Conservation (phyloP, 2,329 filamentous ascomycete genomes). For the Achaetomium macrosporum region DNA sequence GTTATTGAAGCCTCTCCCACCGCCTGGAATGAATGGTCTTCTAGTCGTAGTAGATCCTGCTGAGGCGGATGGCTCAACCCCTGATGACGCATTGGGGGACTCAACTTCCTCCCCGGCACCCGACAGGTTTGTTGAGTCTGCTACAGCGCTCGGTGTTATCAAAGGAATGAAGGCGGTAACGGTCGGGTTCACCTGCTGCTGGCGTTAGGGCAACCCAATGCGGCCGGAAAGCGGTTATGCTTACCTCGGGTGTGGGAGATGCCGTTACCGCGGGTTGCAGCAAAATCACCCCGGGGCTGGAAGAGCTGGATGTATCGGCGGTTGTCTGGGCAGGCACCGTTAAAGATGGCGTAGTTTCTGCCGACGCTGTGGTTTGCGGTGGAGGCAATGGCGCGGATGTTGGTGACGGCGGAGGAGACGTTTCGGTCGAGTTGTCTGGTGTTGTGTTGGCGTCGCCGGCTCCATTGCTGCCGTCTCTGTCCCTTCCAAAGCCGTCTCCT, state of each 20-base stretch:
- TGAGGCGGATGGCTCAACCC: not conserved
- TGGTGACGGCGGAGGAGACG: not conserved
- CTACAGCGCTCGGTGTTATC: conserved; percentile 3
- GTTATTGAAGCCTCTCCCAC: conserved; percentile 6
- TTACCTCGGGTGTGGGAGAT: conserved; percentile 15
- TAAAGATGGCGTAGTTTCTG: not conserved
- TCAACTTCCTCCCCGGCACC: not conserved
- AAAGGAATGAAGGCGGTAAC: conserved; percentile 10
- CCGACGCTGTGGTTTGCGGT: not conserved
- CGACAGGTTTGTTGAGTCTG: not conserved
- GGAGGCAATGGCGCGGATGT: not conserved
- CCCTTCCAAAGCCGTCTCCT: not conserved
- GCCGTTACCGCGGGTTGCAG: conserved; percentile 12
- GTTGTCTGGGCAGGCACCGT: not conserved
- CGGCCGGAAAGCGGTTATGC: not conserved
- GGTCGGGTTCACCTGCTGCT: conserved; percentile 7
- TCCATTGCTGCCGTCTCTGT: conserved; percentile 8
- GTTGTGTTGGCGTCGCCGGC: conserved; percentile 1
- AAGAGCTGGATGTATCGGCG: not conserved
- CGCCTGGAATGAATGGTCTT: not conserved
- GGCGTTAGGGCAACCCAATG: not conserved
- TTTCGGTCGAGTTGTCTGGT: not conserved
- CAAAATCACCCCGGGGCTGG: conserved; percentile 7
- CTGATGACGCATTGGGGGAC: not conserved
- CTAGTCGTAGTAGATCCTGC: conserved; percentile 2